These are phyloP conservation scores for Sugiyamaella pinicola DNA, from an alignment of 1,139 yeast genomes.

Conservation along the genomic window DNA sequence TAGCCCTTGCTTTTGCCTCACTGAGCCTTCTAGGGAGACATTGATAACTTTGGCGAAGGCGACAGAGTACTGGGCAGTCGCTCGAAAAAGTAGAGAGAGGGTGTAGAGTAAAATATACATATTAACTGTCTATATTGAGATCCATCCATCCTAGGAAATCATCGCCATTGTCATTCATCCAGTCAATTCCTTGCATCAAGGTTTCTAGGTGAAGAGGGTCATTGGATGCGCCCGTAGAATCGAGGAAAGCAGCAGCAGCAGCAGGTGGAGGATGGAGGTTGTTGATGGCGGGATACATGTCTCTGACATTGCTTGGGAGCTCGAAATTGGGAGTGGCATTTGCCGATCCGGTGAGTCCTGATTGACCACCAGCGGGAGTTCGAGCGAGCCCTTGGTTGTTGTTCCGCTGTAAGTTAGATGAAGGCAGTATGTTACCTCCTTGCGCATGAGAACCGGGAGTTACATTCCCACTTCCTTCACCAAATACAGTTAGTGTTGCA, in stretches of 20 bases:
- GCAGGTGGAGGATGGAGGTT: conserved; percentile 23
- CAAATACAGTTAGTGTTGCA: conserved; percentile 24
- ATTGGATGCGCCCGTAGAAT: conserved; percentile 38
- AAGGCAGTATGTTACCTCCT: not conserved
- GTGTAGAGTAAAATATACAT: not conserved
- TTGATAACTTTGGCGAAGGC: too few species aligned
- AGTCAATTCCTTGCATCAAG: conserved; percentile 75
- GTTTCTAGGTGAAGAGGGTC: conserved; percentile 42
- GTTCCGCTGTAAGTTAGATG: not conserved
- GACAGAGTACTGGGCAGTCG: too few species aligned
- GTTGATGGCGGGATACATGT: not conserved
- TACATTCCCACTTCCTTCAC: conserved; percentile 14
- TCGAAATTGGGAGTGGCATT: not conserved
- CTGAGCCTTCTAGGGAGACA: too few species aligned
- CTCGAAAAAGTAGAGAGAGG: too few species aligned
- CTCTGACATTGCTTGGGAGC: not conserved
- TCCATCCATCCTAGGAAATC: conserved; percentile 98
- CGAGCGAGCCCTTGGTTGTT: too few species aligned
- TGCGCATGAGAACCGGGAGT: conserved; percentile 1
- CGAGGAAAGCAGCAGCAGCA: conserved; percentile 31
- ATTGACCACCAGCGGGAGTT: not conserved
- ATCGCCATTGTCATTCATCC: conserved; percentile 79
- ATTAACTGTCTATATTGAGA: conserved; percentile 40
- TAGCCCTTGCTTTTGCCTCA: too few species aligned
- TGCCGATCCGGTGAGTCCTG: not conserved